Percentiles rank a stretch among this genome's conserved stretches.
These are phyloP conservation scores for Erysimum cheiri DNA, from an alignment of 441 rosid species.

Conservation along the genomic window DNA sequence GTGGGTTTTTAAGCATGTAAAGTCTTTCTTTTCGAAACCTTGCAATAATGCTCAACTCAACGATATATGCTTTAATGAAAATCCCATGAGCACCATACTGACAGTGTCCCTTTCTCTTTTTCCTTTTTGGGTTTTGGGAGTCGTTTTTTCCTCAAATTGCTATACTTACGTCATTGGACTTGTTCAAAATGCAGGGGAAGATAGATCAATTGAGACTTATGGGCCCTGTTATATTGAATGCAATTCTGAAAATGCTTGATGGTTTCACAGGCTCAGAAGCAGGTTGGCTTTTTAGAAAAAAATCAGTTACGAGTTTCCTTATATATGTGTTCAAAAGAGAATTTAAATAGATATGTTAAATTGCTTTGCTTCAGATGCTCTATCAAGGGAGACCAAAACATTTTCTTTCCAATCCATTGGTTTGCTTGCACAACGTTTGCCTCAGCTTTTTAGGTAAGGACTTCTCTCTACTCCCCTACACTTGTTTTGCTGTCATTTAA, in stretches of 20 bases:
- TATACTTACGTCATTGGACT: constrained; percentile 23
- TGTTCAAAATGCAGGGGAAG: constrained; percentile 66
- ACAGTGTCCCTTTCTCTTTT: constrained; percentile 18
- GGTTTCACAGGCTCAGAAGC: constrained; percentile 71
- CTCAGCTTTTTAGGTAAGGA: constrained; percentile 87
- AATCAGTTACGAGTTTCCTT: constrained; percentile 3
- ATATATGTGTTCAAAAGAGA: constrained; percentile 7
- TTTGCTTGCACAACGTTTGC: constrained; percentile 86
- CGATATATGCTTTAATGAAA: constrained; percentile 15
- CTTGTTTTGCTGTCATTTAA: constrained; percentile 33
- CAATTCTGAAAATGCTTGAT: constrained; percentile 90
- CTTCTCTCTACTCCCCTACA: constrained; percentile 27
- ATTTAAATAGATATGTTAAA: constrained; percentile 38
- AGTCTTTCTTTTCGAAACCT: constrained; percentile 37
- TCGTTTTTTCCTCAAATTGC: constrained; percentile 16
- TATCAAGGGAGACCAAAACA: constrained; percentile 74
- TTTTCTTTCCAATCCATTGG: constrained; percentile 97
- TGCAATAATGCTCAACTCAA: not conserved
- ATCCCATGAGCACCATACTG: constrained; percentile 11
- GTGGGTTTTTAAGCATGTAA: constrained; percentile 99
- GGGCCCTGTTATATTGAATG: constrained; percentile 92
- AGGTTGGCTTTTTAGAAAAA: constrained; percentile 51
- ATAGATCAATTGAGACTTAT: constrained; percentile 85
- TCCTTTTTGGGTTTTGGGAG: not conserved
- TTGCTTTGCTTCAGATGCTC: constrained; percentile 61